Percentiles rank a stretch among this genome's conserved stretches.
Evolutionary conservation across 83 land plant species (phyloP).

Genomic region (Diphasiastrum complanatum): DNA sequence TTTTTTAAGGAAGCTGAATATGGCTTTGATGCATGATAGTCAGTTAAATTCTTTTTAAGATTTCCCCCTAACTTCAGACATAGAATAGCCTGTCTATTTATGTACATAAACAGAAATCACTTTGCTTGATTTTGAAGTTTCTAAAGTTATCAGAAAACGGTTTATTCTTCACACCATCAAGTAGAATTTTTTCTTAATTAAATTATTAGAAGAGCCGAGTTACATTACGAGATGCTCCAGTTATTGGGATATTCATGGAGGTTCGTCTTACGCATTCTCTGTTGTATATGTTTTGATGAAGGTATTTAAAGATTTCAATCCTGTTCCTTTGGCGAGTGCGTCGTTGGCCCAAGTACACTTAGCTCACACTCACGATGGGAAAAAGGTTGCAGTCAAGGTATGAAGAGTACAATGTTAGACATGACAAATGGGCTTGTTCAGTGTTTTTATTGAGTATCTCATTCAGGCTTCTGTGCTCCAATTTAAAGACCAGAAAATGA

Average conservation of each 20-base stretch:
- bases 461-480: too few relatives aligned
- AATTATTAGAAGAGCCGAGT: neutral
- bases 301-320: constrained; percentile 77
- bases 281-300: constrained; percentile 25
- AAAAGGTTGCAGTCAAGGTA: constrained; percentile 94
- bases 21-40: neutral
- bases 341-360: constrained; percentile 95
- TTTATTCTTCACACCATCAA: neutral
- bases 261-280: neutral
- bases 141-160: neutral
- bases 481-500: too few relatives aligned
- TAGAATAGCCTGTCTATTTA: too few relatives aligned
- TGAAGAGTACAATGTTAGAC: too few relatives aligned
- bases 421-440: too few relatives aligned
- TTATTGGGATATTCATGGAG: neutral
- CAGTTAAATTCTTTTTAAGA: neutral
- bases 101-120: neutral
- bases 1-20: neutral
- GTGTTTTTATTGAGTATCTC: too few relatives aligned
- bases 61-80: neutral
- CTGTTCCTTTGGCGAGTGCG: constrained; percentile 89
- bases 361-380: constrained; percentile 71
- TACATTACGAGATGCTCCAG: neutral
- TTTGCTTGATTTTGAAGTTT: neutral
- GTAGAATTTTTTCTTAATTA: neutral